Percentiles rank a stretch among this genome's conserved stretches.
Evolutionary conservation across 1,139 yeast species (phyloP).

Genomic region (Geotrichum reessii): DNA sequence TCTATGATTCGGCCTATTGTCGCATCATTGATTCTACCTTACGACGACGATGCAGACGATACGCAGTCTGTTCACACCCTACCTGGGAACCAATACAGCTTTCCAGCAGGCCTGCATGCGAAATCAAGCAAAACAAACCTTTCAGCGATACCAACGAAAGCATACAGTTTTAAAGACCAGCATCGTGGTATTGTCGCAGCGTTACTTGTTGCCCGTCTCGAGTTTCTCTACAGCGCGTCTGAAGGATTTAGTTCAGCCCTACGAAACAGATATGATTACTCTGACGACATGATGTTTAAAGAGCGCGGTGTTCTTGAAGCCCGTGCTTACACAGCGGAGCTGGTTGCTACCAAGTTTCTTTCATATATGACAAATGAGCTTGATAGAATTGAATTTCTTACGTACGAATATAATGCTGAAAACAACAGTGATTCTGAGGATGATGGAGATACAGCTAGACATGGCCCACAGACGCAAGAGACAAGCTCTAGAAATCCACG

Average conservation of each 20-base stretch:
- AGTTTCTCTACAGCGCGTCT: conserved; percentile 26
- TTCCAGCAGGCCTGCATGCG: conserved; percentile 9
- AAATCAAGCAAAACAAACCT: not conserved
- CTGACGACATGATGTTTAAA: conserved; percentile 21
- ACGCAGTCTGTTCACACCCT: not conserved
- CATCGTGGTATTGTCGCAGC: conserved; percentile 34
- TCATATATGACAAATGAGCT: conserved; percentile 26
- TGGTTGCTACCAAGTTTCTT: conserved; percentile 30
- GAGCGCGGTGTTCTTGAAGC: conserved; percentile 29
- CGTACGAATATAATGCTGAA: conserved; percentile 25
- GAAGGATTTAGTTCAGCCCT: conserved; percentile 19
- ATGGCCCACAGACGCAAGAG: not conserved
- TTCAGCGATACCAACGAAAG: not conserved
- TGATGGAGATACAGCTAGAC: not conserved
- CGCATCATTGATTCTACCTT: conserved; percentile 15
- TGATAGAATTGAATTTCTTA: conserved; percentile 28
- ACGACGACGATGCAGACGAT: conserved; percentile 5
- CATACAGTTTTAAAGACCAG: conserved; percentile 20
- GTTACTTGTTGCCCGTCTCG: conserved; percentile 29
- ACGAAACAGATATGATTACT: conserved; percentile 18
- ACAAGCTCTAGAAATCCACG: not conserved
- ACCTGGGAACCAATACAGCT: not conserved
- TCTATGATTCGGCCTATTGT: conserved; percentile 15
- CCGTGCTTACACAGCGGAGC: conserved; percentile 32
- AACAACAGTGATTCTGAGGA: not conserved